Percentiles rank a stretch among this genome's conserved stretches.
These are phyloP conservation scores for Tuber brumale DNA, from an alignment of 495 filamentous ascomycete species.

Conservation along the genomic window DNA sequence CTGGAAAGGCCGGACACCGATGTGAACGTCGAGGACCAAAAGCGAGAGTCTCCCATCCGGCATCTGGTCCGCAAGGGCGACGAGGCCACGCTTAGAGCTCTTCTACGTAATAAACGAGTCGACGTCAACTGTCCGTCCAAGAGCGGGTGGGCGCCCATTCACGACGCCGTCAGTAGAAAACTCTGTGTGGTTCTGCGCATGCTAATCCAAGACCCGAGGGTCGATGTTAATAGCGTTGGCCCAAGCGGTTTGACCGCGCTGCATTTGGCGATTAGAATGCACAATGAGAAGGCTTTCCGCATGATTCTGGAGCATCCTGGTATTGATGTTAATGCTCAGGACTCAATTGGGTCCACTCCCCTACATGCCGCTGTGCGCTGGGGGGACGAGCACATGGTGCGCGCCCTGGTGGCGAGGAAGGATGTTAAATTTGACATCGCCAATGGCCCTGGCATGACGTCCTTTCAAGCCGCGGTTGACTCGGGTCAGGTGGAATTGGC, in stretches of 20 bases:
- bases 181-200: not conserved
- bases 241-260: not conserved
- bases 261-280: not conserved
- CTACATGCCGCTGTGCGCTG: not conserved
- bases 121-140: slow-evolving; percentile 1
- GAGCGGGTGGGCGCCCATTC: not conserved
- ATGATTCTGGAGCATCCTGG: not conserved
- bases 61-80: not conserved
- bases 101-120: not conserved
- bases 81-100: not conserved
- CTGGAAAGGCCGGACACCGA: not conserved
- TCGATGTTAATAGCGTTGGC: not conserved
- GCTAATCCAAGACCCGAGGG: not conserved
- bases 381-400: not conserved
- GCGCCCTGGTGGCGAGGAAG: not conserved
- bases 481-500: not conserved
- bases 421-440: not conserved
- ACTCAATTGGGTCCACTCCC: not conserved
- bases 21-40: slow-evolving; percentile 1
- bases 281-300: not conserved
- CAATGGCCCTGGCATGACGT: not conserved
- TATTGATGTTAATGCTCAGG: not conserved
- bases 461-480: not conserved
- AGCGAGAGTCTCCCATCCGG: not conserved
- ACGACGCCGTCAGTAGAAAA: not conserved